Conservation (phyloP, 108 stramenopile species). For the Pseudonitzschia multistriata region DNA sequence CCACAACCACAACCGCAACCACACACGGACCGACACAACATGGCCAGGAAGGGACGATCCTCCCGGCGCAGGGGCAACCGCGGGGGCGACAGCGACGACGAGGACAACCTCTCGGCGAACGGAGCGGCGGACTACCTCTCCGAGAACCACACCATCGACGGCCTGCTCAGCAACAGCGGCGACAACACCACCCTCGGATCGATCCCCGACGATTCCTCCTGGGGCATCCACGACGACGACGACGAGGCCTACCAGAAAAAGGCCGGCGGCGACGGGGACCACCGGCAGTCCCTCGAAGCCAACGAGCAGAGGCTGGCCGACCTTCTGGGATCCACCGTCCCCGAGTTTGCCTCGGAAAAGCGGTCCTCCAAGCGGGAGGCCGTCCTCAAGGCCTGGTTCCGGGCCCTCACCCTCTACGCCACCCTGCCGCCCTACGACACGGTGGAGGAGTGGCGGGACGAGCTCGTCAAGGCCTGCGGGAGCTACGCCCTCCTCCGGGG, state of each 20-base stretch:
- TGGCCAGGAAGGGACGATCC: constrained; percentile 9
- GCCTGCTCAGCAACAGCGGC: constrained; percentile 7
- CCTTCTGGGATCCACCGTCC: constrained; percentile 15
- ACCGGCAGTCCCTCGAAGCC: neutral
- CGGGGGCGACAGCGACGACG: constrained; percentile 10
- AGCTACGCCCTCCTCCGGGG: constrained; percentile 48
- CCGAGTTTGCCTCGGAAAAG: constrained; percentile 55
- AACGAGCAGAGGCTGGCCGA: constrained; percentile 28
- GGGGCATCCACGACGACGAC: constrained; percentile 45
- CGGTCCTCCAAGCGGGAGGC: constrained; percentile 63
- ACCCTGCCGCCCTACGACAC: constrained; percentile 26
- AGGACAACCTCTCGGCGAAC: constrained; percentile 5
- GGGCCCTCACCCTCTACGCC: constrained; percentile 64
- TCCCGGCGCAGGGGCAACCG: neutral
- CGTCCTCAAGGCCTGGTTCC: constrained; percentile 51
- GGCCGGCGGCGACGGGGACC: neutral
- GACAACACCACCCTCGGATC: constrained; percentile 7
- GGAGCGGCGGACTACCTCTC: constrained; percentile 39
- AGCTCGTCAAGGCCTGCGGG: constrained; percentile 15
- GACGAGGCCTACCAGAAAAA: constrained; percentile 5
- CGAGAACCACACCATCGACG: constrained; percentile 50
- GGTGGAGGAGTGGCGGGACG: constrained; percentile 2
- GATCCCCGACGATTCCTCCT: constrained; percentile 6
- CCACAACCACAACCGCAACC: neutral
- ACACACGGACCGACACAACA: neutral